Base-by-base conservation (phyloP, 1,284 basidiomycete species). In the Malassezia psittaci region DNA sequence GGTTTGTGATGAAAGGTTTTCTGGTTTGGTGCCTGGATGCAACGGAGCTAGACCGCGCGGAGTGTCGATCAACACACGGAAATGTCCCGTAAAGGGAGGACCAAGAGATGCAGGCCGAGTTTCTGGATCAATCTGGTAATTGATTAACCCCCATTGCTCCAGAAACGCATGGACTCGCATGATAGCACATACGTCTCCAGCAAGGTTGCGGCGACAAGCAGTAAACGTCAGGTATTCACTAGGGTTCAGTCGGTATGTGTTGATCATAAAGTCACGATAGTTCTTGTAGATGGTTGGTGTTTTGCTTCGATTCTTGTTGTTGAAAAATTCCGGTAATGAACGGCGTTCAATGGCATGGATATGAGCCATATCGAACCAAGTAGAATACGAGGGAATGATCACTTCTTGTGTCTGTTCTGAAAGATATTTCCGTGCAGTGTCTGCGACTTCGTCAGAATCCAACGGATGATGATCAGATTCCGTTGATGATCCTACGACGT, bases 101-200 rank as follows among this genome's bases (percentile, higher is more conserved):
- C 88, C 90, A 11, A 98, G 82, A 0, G 91, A 83, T 1, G 93
- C 88, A 6, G 93, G 94, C 53, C 91, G 83, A 57, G 90, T 86
- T 71, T 96, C 93, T 35, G 91, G 90, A 78, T 99, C 93, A 68
- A 98, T 88, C 90, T 98, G 93, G 74, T 99, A 99, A 79, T 99
- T 99, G 75, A 99, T 86, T 57, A 99, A 80, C 0, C 94, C 93
- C 93, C 93, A 99, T 74, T 96, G 93, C 76, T 98, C 94, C 40
- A 99, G 80, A 76, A 99, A 96, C 15, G 90, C 91, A 76, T 99
- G 93, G 0, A 98, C 93, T 50, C 94, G 83, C 91, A 96, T 96
- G 72, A 98, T 89, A 24, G 90, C 90, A 72, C 94, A 96, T 9
- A 98, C 93, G 75, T 99, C 93, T 53, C 94, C 94, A 3, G 93